Base-by-base conservation (phyloP, 139 green algal genomes). In the Ostreobium quekettii region DNA sequence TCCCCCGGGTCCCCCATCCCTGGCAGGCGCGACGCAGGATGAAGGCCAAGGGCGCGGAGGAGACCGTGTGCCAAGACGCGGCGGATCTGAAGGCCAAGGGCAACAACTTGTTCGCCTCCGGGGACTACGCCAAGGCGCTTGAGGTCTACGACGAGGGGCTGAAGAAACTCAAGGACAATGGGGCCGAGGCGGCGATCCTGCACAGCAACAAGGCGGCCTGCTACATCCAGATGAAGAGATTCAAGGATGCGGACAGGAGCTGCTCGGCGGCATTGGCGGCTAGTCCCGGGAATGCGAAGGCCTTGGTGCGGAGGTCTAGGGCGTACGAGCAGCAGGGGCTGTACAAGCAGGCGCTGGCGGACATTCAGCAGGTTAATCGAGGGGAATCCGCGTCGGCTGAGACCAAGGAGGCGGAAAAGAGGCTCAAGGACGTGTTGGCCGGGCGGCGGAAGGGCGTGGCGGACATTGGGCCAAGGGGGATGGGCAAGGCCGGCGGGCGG, bases 131-230 rank as follows among this genome's bases (percentile, higher is more conserved):
- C 28, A 79, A 86, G 49, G 89, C 89, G 0, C 49, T 91, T 42
- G 77, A 83, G 26, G 53, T 58, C 28, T 96, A 92, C 59, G 87
- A 93, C 31, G 38, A 77, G 26, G 90, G 88, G 0, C 62, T 89
- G 33, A 85, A 83, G 60, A 36, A 83, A 53, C 61, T 87, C 56
- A 70, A 79, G 0, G 61, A 78, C 0, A 71, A 47, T 39, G 62
- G 70, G n/a, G 3, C 74, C 2, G 89, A 94, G 48, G 66, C 71
- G 29, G 77, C 82, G 0, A 76, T 92, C 42, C 74, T 95, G 58
- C 77, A 87, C 66, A 78, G 71, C 78, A 92, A 92, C 72, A 90
- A 89, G 71, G 87, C 86, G 2, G 87, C 84, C 15, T 95, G 88
- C 82, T 85, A 83, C 66, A 83, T 91, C 47, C 8, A 46, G 38